Base-by-base conservation (phyloP, 805 yeast species). In the Cyberlindnera galapagoensis region DNA sequence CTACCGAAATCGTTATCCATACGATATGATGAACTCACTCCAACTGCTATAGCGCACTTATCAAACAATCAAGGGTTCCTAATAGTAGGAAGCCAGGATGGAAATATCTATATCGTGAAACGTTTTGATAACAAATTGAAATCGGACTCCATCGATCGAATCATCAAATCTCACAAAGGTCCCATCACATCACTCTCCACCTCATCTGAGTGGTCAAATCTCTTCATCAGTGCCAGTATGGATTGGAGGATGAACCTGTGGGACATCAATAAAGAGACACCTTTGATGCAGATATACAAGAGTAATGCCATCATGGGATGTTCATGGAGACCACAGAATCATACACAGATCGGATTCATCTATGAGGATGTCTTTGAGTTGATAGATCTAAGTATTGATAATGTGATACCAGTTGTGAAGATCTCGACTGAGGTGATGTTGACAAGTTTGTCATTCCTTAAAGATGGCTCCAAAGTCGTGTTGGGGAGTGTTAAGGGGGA, bases 31-130 rank as follows among this genome's bases (percentile, higher is more conserved):
- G 58, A 57, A n/a, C 25, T 56, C 15, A 44, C 59, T 3, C 59
- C 60, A 4, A 39, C 51, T 12, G 38, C 43, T 3, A 18, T 50
- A 12, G 34, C 40, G 1, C 39, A 41, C 24, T 17, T 52, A 9
- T 26, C 19, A 12, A 33, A 39, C 15, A 49, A 52, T 15, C 35
- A 39, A 19, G 50, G 52, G 9, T 43, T 36, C 18, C 8, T 56
- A 4, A 11, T 57, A 1, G 40, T 54, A 6, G 64, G 62, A 1
- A 38, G 56, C 26, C 60, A 54, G 32, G 60, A 57, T 38, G 64
- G 64, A 4, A 39, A 42, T 17, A 46, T 59, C n/a, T 57, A 54
- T 42, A 40, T 47, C 14, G 40, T 59, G 5, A 44, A 42, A 23
- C 41, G 51, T 18, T 52, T 47, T 31, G 51, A 51, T 23, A 43